phyloP scores from a whole-genome alignment of 768 basidiomycete species.

The Lactarius hatsudake region DNA sequence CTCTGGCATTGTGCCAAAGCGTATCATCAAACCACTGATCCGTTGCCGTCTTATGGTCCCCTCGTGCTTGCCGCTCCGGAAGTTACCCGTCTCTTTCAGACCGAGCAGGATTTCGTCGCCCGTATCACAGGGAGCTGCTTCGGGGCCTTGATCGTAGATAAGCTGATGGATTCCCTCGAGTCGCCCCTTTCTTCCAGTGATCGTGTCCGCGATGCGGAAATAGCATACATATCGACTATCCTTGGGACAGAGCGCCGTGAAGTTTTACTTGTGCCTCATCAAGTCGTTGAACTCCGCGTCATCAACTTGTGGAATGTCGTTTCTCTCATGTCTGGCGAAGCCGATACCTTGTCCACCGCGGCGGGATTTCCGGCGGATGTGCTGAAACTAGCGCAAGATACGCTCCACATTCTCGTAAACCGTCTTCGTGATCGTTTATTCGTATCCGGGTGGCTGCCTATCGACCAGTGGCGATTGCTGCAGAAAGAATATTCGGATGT shows the following conservation, averaged over 20 bases:
- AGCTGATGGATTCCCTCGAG: neutral
- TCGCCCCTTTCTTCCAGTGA: neutral
- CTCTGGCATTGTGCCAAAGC: neutral
- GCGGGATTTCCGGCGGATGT: neutral
- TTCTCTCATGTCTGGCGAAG: neutral
- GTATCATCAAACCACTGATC: neutral
- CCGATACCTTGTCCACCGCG: neutral
- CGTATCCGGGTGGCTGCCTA: neutral
- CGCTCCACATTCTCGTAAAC: neutral
- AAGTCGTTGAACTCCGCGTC: too few relatives aligned
- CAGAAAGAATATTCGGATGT: neutral
- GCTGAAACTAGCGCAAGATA: neutral
- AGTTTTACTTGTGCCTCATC: neutral
- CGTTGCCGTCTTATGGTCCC: neutral
- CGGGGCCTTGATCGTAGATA: neutral
- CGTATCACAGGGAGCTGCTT: neutral
- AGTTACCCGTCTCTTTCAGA: neutral
- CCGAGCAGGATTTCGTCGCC: neutral
- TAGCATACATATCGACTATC: neutral
- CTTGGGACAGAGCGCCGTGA: neutral
- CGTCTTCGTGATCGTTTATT: neutral
- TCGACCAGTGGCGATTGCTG: neutral
- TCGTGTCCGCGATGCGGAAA: neutral
- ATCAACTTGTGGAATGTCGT: neutral
- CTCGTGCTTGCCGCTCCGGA: neutral